These are phyloP conservation scores for Trichoderma endophyticum DNA, from an alignment of 2,329 filamentous ascomycete species.

Conservation along the genomic window DNA sequence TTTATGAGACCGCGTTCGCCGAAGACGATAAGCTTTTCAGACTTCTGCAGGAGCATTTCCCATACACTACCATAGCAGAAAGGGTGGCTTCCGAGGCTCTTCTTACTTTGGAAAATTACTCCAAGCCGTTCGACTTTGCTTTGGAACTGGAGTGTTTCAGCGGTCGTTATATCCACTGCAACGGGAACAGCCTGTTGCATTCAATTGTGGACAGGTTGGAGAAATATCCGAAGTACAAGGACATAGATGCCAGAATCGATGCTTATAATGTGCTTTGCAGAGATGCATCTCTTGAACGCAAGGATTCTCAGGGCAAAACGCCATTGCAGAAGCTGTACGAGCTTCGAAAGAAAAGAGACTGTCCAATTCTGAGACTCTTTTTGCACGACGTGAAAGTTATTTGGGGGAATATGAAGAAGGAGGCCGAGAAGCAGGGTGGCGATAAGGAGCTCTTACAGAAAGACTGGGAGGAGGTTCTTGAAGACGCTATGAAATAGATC, in stretches of 20 bases:
- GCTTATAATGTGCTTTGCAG: background rate
- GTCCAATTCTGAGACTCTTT: background rate
- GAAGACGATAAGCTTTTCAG: background rate
- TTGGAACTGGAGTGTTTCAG: background rate
- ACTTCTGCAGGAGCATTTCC: background rate
- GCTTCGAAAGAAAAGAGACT: background rate
- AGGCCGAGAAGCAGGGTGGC: background rate
- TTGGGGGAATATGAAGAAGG: background rate
- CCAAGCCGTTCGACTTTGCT: background rate
- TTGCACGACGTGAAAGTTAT: background rate
- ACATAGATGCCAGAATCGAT: background rate
- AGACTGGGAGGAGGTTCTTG: background rate
- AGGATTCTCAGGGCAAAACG: background rate
- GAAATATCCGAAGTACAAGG: background rate
- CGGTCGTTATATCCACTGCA: background rate
- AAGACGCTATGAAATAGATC: background rate
- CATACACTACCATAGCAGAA: background rate
- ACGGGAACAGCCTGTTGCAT: constrained; percentile 12
- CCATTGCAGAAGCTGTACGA: background rate
- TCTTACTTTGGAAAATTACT: background rate
- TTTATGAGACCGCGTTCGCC: background rate
- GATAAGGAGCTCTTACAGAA: background rate
- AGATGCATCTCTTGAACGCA: background rate
- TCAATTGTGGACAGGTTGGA: constrained; percentile 10
- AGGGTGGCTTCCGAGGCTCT: background rate